Evolutionary conservation across 1,139 yeast species (phyloP).

Genomic region (Geotrichum restrictum): DNA sequence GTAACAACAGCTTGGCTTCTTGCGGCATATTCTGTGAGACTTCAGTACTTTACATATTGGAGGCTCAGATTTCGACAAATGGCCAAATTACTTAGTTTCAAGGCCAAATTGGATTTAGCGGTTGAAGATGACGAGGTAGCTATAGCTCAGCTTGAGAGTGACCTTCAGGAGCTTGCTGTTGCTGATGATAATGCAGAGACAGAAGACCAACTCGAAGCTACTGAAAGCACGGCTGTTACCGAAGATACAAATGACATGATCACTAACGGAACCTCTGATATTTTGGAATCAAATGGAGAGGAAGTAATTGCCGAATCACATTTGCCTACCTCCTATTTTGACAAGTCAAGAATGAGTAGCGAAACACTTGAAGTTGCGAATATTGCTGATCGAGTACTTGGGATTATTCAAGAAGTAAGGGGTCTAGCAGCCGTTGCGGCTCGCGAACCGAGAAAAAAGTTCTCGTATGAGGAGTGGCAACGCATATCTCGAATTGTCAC

Average conservation of each 20-base stretch:
- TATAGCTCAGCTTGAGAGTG: no score
- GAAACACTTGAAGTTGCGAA: conserved; percentile 11
- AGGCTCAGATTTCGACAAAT: conserved; percentile 26
- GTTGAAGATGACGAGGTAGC: not conserved
- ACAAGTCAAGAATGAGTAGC: not conserved
- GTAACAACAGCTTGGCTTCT: conserved; percentile 24
- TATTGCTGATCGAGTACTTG: conserved; percentile 29
- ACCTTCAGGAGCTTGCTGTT: not conserved
- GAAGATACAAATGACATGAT: not conserved
- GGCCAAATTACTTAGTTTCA: conserved; percentile 17
- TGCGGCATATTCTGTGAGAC: conserved; percentile 20
- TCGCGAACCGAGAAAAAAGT: conserved; percentile 33
- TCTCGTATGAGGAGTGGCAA: conserved; percentile 47
- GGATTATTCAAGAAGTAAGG: conserved; percentile 28
- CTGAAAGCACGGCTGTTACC: not conserved
- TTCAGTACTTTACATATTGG: conserved; percentile 18
- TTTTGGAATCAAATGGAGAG: not conserved
- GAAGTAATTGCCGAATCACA: not conserved
- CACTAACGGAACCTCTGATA: not conserved
- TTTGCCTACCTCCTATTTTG: not conserved
- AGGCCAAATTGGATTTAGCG: not conserved
- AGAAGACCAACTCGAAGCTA: no score
- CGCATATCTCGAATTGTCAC: conserved; percentile 35
- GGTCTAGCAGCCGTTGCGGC: conserved; percentile 27
- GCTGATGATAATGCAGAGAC: not conserved